phyloP scores from a whole-genome alignment of 306 rosid species.

The Trifolium repens region DNA sequence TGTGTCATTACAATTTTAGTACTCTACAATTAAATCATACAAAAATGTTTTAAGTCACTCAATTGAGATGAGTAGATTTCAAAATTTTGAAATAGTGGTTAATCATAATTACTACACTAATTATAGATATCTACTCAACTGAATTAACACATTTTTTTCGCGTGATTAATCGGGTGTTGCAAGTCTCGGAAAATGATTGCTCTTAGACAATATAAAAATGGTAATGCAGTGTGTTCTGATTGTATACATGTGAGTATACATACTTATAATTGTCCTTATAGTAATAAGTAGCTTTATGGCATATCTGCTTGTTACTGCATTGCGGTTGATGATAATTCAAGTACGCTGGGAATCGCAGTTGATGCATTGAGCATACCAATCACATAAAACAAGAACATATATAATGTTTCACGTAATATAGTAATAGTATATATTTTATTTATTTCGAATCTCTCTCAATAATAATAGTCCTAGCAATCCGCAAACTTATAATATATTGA shows the following conservation, averaged over 20 bases:
- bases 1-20: slow-evolving; percentile 36
- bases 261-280: too few species aligned
- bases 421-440: slow-evolving; percentile 15
- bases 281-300: not conserved
- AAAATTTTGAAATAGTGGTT: too few species aligned
- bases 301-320: slow-evolving; percentile 15
- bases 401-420: slow-evolving; percentile 50
- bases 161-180: too few species aligned
- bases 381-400: slow-evolving; percentile 7
- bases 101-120: too few species aligned
- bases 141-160: too few species aligned
- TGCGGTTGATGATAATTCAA: slow-evolving; percentile 33
- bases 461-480: slow-evolving; percentile 46
- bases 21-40: not conserved
- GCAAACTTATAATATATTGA: slow-evolving; percentile 33
- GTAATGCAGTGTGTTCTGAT: too few species aligned
- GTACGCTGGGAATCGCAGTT: slow-evolving; percentile 21
- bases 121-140: too few species aligned
- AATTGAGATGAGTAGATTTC: too few species aligned
- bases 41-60: too few species aligned
- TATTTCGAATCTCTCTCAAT: slow-evolving; percentile 13
- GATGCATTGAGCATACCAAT: not conserved
- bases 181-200: too few species aligned
- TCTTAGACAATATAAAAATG: too few species aligned
- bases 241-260: too few species aligned